These are phyloP conservation scores for Phytopythium boreale DNA, from an alignment of 352 stramenopile species.

Conservation along the genomic window DNA sequence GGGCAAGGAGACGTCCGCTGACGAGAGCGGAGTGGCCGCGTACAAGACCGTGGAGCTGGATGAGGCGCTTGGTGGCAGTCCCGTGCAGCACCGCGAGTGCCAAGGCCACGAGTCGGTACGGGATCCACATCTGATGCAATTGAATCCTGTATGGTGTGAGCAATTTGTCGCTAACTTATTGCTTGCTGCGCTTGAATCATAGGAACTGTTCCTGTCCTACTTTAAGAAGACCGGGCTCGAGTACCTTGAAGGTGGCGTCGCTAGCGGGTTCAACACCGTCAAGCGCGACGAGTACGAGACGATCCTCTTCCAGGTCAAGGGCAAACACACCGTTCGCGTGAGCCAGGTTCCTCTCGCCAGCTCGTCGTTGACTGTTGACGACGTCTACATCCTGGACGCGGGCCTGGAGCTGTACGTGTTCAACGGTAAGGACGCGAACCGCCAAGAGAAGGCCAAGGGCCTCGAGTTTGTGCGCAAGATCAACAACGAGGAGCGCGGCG, in stretches of 20 bases:
- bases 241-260: slow-evolving; percentile 92
- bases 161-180: slow-evolving; percentile 6
- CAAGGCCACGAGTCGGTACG: slow-evolving; percentile 70
- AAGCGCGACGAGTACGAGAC: slow-evolving; percentile 85
- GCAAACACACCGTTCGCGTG: slow-evolving; percentile 85
- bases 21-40: slow-evolving; percentile 94
- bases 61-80: slow-evolving; percentile 84
- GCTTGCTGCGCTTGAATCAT: not conserved
- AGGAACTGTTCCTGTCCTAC: slow-evolving; percentile 91
- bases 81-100: slow-evolving; percentile 93
- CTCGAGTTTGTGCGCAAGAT: slow-evolving; percentile 88
- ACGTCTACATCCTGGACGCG: slow-evolving; percentile 94
- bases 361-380: slow-evolving; percentile 88
- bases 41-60: slow-evolving; percentile 98
- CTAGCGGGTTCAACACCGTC: slow-evolving; percentile 92
- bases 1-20: slow-evolving; percentile 86
- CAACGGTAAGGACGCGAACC: slow-evolving; percentile 73
- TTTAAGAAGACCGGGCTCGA: slow-evolving; percentile 91
- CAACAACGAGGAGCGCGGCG: slow-evolving; percentile 81
- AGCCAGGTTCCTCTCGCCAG: slow-evolving; percentile 81
- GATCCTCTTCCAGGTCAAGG: slow-evolving; percentile 90
- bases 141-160: no score
- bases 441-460: slow-evolving; percentile 90
- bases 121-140: slow-evolving; percentile 1
- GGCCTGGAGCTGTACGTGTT: slow-evolving; percentile 91